Evolutionary conservation across 148 eudicot species (phyloP).

Genomic region (Vaccinium corymbosum): DNA sequence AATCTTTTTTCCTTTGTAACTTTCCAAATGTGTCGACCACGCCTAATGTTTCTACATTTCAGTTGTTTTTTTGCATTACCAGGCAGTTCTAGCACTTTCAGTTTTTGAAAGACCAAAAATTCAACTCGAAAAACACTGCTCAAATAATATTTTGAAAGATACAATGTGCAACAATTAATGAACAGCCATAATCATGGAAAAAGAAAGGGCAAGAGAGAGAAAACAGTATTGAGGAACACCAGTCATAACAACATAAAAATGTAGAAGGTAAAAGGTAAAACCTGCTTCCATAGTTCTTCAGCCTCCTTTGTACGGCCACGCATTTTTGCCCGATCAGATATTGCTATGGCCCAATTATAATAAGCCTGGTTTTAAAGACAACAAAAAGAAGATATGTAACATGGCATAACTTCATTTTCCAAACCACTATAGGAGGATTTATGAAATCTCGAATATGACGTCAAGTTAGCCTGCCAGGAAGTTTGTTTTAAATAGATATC

Average conservation of each 20-base stretch:
- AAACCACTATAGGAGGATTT: neutral
- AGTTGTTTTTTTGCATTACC: neutral
- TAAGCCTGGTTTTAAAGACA: conserved; percentile 42
- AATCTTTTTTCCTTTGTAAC: neutral
- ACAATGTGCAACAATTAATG: neutral
- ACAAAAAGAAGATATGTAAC: neutral
- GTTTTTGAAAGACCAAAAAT: neutral
- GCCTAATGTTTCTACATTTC: neutral
- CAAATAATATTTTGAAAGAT: neutral
- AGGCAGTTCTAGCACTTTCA: neutral
- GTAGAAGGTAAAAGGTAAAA: conserved; percentile 9
- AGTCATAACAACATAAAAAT: neutral
- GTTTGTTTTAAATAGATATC: neutral
- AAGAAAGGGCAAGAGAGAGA: neutral
- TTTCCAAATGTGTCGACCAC: neutral
- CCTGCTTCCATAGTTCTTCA: conserved; percentile 98
- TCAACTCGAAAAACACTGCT: neutral
- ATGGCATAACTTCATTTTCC: neutral
- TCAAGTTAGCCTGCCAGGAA: neutral
- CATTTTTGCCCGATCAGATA: conserved; percentile 95
- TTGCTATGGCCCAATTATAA: conserved; percentile 94
- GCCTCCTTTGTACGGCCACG: conserved; percentile 98
- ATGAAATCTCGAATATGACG: neutral
- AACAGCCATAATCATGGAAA: neutral
- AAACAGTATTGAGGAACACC: neutral